phyloP scores from a whole-genome alignment of 2,329 filamentous ascomycete genomes.

The Aspergillus oerlinghausenensis region DNA sequence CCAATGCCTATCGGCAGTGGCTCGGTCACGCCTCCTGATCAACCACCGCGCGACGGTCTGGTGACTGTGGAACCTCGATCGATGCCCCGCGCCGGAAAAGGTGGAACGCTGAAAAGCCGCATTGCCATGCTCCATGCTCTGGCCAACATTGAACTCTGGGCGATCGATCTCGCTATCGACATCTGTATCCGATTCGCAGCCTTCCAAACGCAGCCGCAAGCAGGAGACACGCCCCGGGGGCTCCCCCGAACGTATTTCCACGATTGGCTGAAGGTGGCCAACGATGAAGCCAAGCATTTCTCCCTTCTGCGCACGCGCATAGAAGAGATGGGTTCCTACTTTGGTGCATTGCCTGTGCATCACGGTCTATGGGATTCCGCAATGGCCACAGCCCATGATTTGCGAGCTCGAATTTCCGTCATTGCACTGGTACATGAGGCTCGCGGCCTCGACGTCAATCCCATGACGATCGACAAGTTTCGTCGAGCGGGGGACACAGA shows the following conservation, averaged over 20 bases:
- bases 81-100: constrained; percentile 40
- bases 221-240: constrained; percentile 14
- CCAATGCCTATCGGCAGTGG: constrained; percentile 43
- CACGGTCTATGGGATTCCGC: constrained; percentile 46
- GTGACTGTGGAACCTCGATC: constrained; percentile 35
- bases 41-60: constrained; percentile 41
- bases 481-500: constrained; percentile 38
- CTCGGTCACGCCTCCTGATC: constrained; percentile 33
- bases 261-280: constrained; percentile 47
- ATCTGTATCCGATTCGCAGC: constrained; percentile 45
- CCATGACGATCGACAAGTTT: constrained; percentile 47
- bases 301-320: constrained; percentile 43
- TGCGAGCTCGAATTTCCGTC: constrained; percentile 44
- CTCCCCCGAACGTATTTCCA: constrained; percentile 45
- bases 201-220: constrained; percentile 34
- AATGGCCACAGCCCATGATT: constrained; percentile 39
- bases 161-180: constrained; percentile 46
- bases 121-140: constrained; percentile 46
- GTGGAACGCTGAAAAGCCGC: constrained; percentile 42
- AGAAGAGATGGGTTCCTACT: constrained; percentile 43
- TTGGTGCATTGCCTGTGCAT: constrained; percentile 44
- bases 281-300: constrained; percentile 47
- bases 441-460: constrained; percentile 45
- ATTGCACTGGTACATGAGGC: constrained; percentile 48
- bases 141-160: constrained; percentile 48